Base-by-base conservation (phyloP, 208 protist genomes). In the Porcisia hertigi region DNA sequence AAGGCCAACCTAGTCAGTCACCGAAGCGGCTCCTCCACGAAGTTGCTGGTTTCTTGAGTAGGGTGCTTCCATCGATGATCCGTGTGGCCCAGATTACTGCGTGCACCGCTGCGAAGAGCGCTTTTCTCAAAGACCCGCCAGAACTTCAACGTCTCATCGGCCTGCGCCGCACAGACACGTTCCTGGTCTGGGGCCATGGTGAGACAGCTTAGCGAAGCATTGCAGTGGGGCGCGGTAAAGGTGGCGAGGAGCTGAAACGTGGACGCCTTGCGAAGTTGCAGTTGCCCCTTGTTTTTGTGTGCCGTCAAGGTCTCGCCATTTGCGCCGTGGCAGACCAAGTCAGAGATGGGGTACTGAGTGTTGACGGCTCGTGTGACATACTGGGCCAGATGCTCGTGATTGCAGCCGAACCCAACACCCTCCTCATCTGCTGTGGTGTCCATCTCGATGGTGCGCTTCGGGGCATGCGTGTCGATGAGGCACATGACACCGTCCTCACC, bases 71-170 rank as follows among this genome's bases (percentile, higher is more conserved):
- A 69, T 25, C 34, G 39, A 8, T 34, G 12, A 18, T 23, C 57
- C 34, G 11, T 62, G 30, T 18, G 4, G 16, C 25, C 55, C 0
- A 30, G 58, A 1, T 52, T 23, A 20, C n/a, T 45, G 52, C 73
- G 60, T 52, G 69, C 73, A 45, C 63, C 36, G 1, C 34, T 41
- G 7, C 72, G 72, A 16, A 62, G 25, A 18, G 23, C 72, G 25
- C 66, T 75, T 47, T 80, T 66, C 16, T 84, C 75, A 36, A 96
- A 96, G 11, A 94, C 87, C 47, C 81, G 79, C 92, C 92, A 96
- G 55, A 96, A 94, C 73, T 93, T 96, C 16, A 96, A 77, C n/a
- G 88, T 92, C 63, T 96, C 92, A 66, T 94, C 90, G 0, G 34
- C 74, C 79, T 96, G 92, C 23, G 92, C 89, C 4, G 88, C 88